Evolutionary conservation across 805 yeast species (phyloP).

Genomic region (Sugiyamaella lignohabitans): DNA sequence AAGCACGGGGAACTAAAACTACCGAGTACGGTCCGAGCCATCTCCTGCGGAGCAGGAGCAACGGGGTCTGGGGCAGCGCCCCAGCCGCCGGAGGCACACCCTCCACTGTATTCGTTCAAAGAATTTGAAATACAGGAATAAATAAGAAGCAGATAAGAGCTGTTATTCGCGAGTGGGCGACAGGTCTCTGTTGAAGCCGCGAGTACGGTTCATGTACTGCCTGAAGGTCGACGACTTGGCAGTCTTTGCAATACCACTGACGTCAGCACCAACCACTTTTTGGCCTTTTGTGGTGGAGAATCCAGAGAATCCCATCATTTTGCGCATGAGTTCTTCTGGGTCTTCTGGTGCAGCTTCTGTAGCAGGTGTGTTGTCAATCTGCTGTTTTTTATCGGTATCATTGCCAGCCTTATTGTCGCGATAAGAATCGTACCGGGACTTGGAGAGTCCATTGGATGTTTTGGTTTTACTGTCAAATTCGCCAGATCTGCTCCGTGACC

Average conservation of each 20-base stretch:
- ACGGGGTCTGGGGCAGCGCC: no score
- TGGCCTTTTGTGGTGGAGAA: slow-evolving; percentile 39
- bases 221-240: slow-evolving; percentile 32
- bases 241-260: slow-evolving; percentile 31
- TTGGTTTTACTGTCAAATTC: no score
- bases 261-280: slow-evolving; percentile 33
- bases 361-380: no score
- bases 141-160: background rate
- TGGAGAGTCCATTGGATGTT: background rate
- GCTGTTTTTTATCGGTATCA: background rate
- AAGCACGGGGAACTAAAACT: no score
- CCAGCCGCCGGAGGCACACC: no score
- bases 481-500: no score
- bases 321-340: slow-evolving; percentile 26
- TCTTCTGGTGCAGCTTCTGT: slow-evolving; percentile 9
- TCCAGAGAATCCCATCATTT: slow-evolving; percentile 41
- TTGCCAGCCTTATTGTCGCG: background rate
- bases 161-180: slow-evolving; percentile 28
- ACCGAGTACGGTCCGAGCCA: no score
- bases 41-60: no score
- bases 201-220: slow-evolving; percentile 39
- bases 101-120: no score
- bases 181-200: slow-evolving; percentile 37
- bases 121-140: no score
- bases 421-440: background rate